Conservation (phyloP, 2,329 filamentous ascomycete species). For the Dichotomopilus funicola region DNA sequence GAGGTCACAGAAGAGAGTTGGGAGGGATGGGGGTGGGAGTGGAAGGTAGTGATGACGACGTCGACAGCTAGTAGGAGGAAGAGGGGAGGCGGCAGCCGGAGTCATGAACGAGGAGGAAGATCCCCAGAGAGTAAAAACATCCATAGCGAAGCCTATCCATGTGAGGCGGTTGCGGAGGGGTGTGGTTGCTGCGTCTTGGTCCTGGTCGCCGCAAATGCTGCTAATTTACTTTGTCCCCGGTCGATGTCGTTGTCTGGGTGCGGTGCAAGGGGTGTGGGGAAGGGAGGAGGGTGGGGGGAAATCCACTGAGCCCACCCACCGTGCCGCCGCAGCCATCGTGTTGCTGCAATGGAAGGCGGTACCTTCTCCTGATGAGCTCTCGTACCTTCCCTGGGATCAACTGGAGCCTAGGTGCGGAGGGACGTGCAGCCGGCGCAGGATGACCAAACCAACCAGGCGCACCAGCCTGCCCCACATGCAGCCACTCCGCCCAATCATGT, state of each 20-base stretch:
- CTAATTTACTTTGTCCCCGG: conserved; percentile 28
- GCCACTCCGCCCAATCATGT: conserved; percentile 9
- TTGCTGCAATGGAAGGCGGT: background rate
- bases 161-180: conserved; percentile 24
- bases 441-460: conserved; percentile 6
- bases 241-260: conserved; percentile 26
- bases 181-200: conserved; percentile 23
- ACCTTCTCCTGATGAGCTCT: background rate
- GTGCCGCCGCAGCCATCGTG: conserved; percentile 16
- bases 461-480: conserved; percentile 7
- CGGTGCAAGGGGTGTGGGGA: conserved; percentile 19
- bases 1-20: conserved; percentile 1
- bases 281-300: too few species aligned
- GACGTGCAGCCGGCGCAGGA: background rate
- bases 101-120: conserved; percentile 15
- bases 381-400: background rate
- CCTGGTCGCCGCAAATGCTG: conserved; percentile 26
- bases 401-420: background rate
- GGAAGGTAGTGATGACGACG: background rate
- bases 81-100: background rate
- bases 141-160: conserved; percentile 24
- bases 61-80: background rate
- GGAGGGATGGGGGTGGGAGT: background rate
- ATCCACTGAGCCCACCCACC: background rate
- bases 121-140: conserved; percentile 22